Conservation (phyloP, 257 asterid genomes). For the Handroanthus guayacan region DNA sequence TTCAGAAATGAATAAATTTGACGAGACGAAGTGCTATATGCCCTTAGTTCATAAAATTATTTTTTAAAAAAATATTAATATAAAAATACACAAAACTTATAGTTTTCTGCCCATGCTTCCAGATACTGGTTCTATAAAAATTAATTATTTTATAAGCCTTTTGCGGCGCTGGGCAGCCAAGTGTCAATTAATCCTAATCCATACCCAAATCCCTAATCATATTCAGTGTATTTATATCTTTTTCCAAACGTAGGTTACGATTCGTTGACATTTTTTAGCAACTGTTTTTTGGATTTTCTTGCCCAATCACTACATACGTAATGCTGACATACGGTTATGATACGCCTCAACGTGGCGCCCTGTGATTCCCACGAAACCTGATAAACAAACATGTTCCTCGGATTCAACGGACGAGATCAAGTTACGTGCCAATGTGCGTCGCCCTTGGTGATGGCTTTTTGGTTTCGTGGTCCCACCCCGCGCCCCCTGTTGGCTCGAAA, state of each 20-base stretch:
- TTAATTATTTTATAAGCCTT: neutral
- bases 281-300: neutral
- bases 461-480: neutral
- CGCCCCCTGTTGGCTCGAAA: slow-evolving; percentile 2
- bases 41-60: no score
- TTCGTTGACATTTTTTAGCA: slow-evolving; percentile 38
- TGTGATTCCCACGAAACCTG: slow-evolving; percentile 19
- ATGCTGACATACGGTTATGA: slow-evolving; percentile 24
- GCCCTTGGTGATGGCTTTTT: neutral
- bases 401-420: slow-evolving; percentile 28
- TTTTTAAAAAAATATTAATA: no score
- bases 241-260: slow-evolving; percentile 26
- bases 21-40: no score
- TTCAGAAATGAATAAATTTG: no score
- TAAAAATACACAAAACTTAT: no score
- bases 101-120: no score
- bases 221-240: neutral
- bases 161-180: slow-evolving; percentile 36
- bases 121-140: no score
- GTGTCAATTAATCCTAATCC: slow-evolving; percentile 8
- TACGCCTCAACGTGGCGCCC: slow-evolving; percentile 14
- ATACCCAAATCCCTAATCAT: neutral
- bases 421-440: slow-evolving; percentile 29
- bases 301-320: slow-evolving; percentile 25
- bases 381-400: neutral